Conservation (phyloP, 2,329 filamentous ascomycete genomes). For the Biscogniauxia mediterranea region DNA sequence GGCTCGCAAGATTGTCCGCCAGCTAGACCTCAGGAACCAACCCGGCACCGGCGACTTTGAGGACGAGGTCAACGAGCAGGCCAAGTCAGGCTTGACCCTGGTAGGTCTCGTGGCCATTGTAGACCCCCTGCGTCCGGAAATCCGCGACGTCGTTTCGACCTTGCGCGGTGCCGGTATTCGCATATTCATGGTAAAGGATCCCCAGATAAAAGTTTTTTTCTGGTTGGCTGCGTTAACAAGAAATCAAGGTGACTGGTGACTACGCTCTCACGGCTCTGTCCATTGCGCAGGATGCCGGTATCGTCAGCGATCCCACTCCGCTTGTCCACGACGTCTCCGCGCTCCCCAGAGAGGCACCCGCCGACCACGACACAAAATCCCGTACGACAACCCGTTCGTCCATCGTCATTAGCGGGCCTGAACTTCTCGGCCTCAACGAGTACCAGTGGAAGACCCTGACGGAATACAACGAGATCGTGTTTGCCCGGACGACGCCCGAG, state of each 20-base stretch:
- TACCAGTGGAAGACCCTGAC: slow-evolving; percentile 67
- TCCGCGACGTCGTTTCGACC: slow-evolving; percentile 63
- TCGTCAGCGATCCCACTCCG: slow-evolving; percentile 54
- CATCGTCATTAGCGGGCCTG: slow-evolving; percentile 63
- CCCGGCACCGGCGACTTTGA: slow-evolving; percentile 53
- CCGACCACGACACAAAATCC: slow-evolving; percentile 19
- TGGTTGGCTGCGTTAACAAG: no score
- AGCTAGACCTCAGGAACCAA: slow-evolving; percentile 36
- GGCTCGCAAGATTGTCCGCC: slow-evolving; percentile 56
- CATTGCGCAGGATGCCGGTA: slow-evolving; percentile 70
- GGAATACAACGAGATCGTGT: slow-evolving; percentile 70
- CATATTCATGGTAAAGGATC: slow-evolving; percentile 65
- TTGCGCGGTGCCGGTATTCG: slow-evolving; percentile 68
- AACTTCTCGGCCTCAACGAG: slow-evolving; percentile 64
- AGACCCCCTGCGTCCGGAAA: slow-evolving; percentile 74
- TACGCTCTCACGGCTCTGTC: slow-evolving; percentile 72
- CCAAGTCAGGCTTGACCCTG: slow-evolving; percentile 66
- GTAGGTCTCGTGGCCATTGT: slow-evolving; percentile 76
- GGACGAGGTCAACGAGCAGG: slow-evolving; percentile 53
- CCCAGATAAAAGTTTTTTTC: neutral
- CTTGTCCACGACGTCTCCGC: slow-evolving; percentile 53
- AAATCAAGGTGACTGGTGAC: slow-evolving; percentile 64
- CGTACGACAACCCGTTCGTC: slow-evolving; percentile 37
- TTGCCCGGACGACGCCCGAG: slow-evolving; percentile 73
- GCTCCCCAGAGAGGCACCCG: slow-evolving; percentile 40